Base-by-base conservation (phyloP, 371 early-diverging fungal genomes). In the Quaeritorhiza haematococci region DNA sequence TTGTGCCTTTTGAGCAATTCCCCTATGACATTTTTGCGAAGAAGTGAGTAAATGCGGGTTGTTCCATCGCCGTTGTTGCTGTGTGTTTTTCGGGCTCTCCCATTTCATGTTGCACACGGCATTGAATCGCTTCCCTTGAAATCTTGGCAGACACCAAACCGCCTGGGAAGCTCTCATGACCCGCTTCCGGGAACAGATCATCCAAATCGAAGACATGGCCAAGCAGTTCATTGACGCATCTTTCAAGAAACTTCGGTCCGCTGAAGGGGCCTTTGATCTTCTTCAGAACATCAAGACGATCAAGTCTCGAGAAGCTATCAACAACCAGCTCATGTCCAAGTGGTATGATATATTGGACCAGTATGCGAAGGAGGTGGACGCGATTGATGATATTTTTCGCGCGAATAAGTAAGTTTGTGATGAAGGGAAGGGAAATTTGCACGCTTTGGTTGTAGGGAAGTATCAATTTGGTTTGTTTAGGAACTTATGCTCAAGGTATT, bases 131-230 rank as follows among this genome's bases (percentile, higher is more conserved):
- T n/a, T n/a, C n/a, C n/a, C n/a, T n/a, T 13, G 26, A 7, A 61
- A 2, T 2, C 32, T 13, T 33, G 2, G 3, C 35, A 73, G 72
- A 42, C 59, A 78, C 53, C 80, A 78, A 46, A 53, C 64, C 15
- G 59, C 73, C 17, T 82, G 83, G 80, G 78, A 80, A 26, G 64
- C 68, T 1, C 50, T 82, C 15, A 77, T 82, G 76, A 58, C 61
- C 21, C 65, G 79, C 3, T 82, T 82, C 64, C 75, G 80, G 3
- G 83, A 82, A 53, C 83, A 82, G 60, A 77, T 80, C 24, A 49
- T 77, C 24, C 78, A 80, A 51, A 80, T 82, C 49, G 83, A 82
- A 53, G 83, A 82, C 53, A 82, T 82, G 81, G 80, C 83, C 15
- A 78, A 79, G 59, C 79, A 78, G 49, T 82, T 82, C 56, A 79